phyloP scores from a whole-genome alignment of 2,329 filamentous ascomycete species.

The Aureobasidium sp. region DNA sequence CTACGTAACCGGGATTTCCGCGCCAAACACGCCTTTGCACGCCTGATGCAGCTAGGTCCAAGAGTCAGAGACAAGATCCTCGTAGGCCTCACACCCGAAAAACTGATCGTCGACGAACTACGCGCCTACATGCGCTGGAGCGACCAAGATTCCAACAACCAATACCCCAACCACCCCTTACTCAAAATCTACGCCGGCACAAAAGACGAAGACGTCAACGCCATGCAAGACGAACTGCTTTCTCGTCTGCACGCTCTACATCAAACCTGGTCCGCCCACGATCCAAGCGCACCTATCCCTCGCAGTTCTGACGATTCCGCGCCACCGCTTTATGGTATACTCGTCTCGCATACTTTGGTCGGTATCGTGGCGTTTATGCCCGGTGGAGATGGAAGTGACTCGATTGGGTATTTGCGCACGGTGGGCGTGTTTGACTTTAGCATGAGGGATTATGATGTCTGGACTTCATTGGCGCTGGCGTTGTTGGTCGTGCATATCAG shows the following conservation, averaged over 20 bases:
- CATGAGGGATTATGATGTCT: constrained; percentile 50
- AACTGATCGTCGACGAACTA: constrained; percentile 27
- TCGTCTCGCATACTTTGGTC: constrained; percentile 48
- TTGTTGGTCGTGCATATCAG: constrained; percentile 50
- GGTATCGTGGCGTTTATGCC: constrained; percentile 47
- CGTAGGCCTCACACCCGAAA: constrained; percentile 30
- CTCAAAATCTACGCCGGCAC: constrained; percentile 40
- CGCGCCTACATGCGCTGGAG: constrained; percentile 49
- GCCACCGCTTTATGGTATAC: constrained; percentile 47
- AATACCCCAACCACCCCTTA: constrained; percentile 33
- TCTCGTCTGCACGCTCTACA: background rate
- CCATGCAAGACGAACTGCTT: constrained; percentile 30
- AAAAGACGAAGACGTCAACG: constrained; percentile 32
- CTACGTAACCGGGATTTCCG: constrained; percentile 38
- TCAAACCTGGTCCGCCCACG: constrained; percentile 8
- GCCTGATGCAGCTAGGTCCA: constrained; percentile 45
- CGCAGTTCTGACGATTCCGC: constrained; percentile 19
- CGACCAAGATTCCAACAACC: constrained; percentile 34
- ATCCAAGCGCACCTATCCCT: constrained; percentile 20
- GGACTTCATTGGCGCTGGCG: constrained; percentile 52
- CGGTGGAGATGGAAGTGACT: constrained; percentile 25
- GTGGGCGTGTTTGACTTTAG: constrained; percentile 50
- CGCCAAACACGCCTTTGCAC: constrained; percentile 45
- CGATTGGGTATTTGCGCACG: constrained; percentile 29
- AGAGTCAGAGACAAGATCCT: constrained; percentile 45